Evolutionary conservation across 208 protist genomes (phyloP), one percentile per base, ranked within the genome.

Genomic region (Novymonas esmeraldas): DNA sequence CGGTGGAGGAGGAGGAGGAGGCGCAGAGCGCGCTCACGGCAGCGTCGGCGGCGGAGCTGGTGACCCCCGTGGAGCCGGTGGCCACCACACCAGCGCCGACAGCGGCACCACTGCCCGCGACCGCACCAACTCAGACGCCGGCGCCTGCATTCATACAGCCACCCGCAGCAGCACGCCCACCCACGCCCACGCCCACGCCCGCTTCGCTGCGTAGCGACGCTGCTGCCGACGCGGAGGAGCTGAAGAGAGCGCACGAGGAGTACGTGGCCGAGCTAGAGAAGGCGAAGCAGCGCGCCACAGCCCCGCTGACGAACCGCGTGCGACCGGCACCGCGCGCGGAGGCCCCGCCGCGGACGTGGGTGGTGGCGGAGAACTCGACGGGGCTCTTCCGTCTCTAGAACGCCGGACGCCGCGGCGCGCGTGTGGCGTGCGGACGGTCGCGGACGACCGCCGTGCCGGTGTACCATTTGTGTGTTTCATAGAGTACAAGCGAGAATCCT

Each of bases 331-430:
- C 54, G 26, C 28, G 49, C 6, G 26, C 46, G 9, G 33, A 28
- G 6, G 42, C 48, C 9, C 24, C 59, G 38, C 13, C 42, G 24
- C 64, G 44, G 34, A 68, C 56, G 14, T 78, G 72, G 72, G 10
- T 38, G 6, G 60, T 65, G 33, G 56, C 66, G 10, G 66, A 64
- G 14, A 69, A 31, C 58, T 41, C 51, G 14, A 79, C 73, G 16
- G 73, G 73, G 36, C 48, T 79, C 14, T 79, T 79, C 45, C 73
- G 73, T 24, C 48, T 79, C 4, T 79, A 73, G 41, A 61, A 14
- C 1, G 18, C 4, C 2, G 48, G 36, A 26, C 7, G 54, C 44
- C 20, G n/a, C n/a, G n/a, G n/a, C n/a, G n/a, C n/a, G n/a, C n/a
- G n/a, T n/a, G n/a, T n/a, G n/a, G n/a, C n/a, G n/a, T n/a, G n/a